Evolutionary conservation across 1,284 basidiomycete species (phyloP).

Genomic region (Ganoderma sinense): DNA sequence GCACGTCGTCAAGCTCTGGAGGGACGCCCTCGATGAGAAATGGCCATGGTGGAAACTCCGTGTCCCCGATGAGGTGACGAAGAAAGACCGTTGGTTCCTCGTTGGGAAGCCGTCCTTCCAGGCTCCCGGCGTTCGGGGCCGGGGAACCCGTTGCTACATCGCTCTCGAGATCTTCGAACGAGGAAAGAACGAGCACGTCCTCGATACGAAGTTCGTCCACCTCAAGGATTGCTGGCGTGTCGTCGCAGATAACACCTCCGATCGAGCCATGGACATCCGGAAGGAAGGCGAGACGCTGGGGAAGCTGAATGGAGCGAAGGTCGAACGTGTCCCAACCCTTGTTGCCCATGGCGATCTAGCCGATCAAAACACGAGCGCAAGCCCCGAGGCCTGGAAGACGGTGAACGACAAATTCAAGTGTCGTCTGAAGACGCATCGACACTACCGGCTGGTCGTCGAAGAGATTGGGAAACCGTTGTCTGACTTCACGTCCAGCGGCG

Average conservation of each 20-base stretch:
- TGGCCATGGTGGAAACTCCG: too few relatives aligned
- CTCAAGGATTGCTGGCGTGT: conserved; percentile 26
- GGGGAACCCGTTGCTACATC: conserved; percentile 25
- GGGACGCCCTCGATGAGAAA: neutral
- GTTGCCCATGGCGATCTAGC: conserved; percentile 22
- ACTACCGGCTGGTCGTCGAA: conserved; percentile 23
- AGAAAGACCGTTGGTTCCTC: neutral
- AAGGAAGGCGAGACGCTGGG: conserved; percentile 16
- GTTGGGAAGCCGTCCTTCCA: conserved; percentile 17
- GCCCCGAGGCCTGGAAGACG: neutral
- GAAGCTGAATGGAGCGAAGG: conserved; percentile 21
- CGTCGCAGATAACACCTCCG: neutral
- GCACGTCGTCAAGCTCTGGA: conserved; percentile 4
- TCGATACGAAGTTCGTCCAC: conserved; percentile 6
- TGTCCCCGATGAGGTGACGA: too few relatives aligned
- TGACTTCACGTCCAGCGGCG: conserved; percentile 2
- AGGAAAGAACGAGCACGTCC: neutral
- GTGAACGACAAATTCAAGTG: neutral
- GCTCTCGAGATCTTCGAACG: neutral
- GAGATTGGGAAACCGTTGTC: conserved; percentile 21
- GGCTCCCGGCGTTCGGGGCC: conserved; percentile 13
- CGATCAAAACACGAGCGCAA: neutral
- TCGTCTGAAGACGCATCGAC: conserved; percentile 18
- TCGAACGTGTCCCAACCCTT: conserved; percentile 29
- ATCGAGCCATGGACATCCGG: neutral